Base-by-base conservation (phyloP, 768 basidiomycete species). In the Hypsizygus marmoreus region DNA sequence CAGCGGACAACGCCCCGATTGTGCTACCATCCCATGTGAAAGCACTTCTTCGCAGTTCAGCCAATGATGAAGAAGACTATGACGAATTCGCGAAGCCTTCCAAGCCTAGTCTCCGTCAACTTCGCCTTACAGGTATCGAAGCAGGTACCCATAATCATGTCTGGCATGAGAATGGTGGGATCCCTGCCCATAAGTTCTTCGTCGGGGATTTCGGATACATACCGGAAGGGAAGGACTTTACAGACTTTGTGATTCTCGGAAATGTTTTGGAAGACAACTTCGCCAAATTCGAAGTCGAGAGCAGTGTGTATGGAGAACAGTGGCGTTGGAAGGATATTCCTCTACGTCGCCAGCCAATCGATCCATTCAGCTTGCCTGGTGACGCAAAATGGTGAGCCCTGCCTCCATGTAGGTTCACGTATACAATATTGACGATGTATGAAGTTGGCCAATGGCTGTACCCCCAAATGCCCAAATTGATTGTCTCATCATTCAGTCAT, bases 181-280 rank as follows among this genome's bases (percentile, higher is more conserved):
- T 77, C 22, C 68, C 71, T 2, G 58, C 71, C 2, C 62, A 68
- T 49, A 68, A 68, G 40, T 75, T 72, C 45, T 32, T 53, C 4
- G 66, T 73, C 16, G 76, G 77, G 6, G 76, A 79, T 46, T 50
- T 74, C 19, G 76, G 76, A 12, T 77, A 75, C 43, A 55, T 76
- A 25, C 69, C 69, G 0, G 36, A 45, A 0, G 66, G 64, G 5
- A 56, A 57, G 33, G 63, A 63, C 20, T 75, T 75, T 57, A 42
- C 51, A 4, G 60, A 66, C 2, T 77, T 77, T 47, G 62, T 71
- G 31, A 49, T 60, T 19, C 50, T 77, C 30, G 53, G 65, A 20
- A 77, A 79, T 45, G 52, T 76, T 3, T 20, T 71, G 4, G 48
- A 65, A 6, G 67, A 70, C 0, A 65, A 56, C 1, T 39, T 55